Evolutionary conservation across 139 green algal species (phyloP).

Genomic region (Chlorella vulgaris): DNA sequence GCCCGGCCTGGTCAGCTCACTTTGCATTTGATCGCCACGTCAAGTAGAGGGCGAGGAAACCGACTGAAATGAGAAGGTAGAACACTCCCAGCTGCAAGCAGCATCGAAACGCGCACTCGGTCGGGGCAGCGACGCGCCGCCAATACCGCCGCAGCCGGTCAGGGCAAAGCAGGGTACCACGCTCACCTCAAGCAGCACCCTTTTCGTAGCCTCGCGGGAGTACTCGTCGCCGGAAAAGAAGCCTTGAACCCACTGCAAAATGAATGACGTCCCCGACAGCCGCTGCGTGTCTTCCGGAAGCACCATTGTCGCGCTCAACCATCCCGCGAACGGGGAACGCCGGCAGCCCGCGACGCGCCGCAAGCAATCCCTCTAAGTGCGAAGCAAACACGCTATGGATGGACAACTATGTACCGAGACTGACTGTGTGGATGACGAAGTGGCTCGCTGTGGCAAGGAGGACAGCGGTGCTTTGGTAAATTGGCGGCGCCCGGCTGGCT

Average conservation of each 20-base stretch:
- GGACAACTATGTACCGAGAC: too few species aligned
- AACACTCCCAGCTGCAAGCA: constrained; percentile 18
- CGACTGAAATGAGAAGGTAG: constrained; percentile 13
- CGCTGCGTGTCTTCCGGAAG: neutral
- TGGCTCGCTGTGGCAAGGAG: too few species aligned
- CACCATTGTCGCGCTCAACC: neutral
- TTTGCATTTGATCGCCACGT: constrained; percentile 24
- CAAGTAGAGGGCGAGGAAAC: constrained; percentile 11
- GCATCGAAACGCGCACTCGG: neutral
- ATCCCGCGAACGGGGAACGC: neutral
- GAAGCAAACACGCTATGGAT: too few species aligned
- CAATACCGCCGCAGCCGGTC: too few species aligned
- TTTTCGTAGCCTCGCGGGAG: neutral
- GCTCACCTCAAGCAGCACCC: constrained; percentile 8
- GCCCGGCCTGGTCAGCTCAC: neutral
- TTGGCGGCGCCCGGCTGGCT: too few species aligned
- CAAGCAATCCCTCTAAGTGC: too few species aligned
- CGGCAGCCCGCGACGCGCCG: neutral
- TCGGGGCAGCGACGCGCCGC: neutral
- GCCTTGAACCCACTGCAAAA: constrained; percentile 3
- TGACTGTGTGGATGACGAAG: too few species aligned
- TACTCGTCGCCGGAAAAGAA: constrained; percentile 17
- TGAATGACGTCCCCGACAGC: neutral
- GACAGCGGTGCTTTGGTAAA: too few species aligned
- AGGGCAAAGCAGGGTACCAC: neutral